Evolutionary conservation across 2,329 filamentous ascomycete species (phyloP), one percentile per base, ranked within the genome.

Genomic region (Epicoccum sorghinum): DNA sequence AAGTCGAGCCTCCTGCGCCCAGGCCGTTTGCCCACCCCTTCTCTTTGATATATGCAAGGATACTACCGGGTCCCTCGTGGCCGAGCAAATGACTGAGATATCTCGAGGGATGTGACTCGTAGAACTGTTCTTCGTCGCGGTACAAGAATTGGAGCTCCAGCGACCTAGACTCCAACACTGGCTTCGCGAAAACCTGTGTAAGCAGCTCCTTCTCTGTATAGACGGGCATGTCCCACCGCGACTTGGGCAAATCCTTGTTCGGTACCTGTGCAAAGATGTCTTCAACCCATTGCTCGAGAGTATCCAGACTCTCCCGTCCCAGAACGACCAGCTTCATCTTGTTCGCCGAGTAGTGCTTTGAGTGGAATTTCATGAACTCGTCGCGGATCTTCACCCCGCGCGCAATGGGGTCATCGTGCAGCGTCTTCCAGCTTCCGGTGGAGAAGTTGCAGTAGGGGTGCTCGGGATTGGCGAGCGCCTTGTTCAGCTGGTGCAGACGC

Each of bases 361-460:
- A 85, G 72, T 97, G 91, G 69, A 97, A 97, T 60, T 92, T 88
- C 62, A 97, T 96, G 70, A 97, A 97, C 74, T 93, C 92, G 63
- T 91, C 88, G 43, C 93, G 85, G 24, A 97, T 90, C 72, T 95
- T 90, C 64, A 97, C 84, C 4, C 91, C 91, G 43, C 86, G 80
- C 39, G 86, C 84, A 70, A 95, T 86, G 1, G 93, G 93, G 4
- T 89, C 82, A 48, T 90, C 91, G 76, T 95, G 93, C 57, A 97
- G 80, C 0, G 92, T 90, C 70, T 95, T 86, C 57, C 93, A 84
- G 70, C 93, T 96, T 49, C 93, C 93, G 0, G 93, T 97, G 0
- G 90, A 93, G 72, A 97, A 97, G 68, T 96, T 89, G 72, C 90
- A 90, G 72, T 90, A 96, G 0, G 93, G 93, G 67, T 97, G 93